Evolutionary conservation across 169 alveolate genomes (phyloP).

Genomic region (Plasmodium coatneyi): DNA sequence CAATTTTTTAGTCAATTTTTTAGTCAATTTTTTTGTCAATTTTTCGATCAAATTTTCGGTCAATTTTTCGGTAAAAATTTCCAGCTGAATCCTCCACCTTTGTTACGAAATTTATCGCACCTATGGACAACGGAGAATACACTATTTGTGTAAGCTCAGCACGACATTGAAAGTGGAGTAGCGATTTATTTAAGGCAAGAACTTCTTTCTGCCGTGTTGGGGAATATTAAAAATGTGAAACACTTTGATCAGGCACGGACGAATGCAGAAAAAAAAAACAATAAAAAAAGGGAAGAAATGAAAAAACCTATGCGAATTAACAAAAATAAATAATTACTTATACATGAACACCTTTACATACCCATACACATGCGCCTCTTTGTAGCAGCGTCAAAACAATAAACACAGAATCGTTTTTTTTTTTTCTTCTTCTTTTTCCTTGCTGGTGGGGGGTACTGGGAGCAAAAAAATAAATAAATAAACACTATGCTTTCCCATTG

Average conservation of each 20-base stretch:
- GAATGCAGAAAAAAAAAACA: neutral
- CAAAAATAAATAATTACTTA: neutral
- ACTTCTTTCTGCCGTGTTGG: neutral
- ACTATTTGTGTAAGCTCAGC: neutral
- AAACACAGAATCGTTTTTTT: neutral
- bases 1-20: neutral
- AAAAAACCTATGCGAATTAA: neutral
- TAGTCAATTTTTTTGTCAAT: neutral
- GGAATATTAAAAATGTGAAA: neutral
- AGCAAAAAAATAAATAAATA: neutral
- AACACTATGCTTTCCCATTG: neutral
- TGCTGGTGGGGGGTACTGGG: neutral
- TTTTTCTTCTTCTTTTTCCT: too few species aligned
- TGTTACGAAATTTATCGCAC: neutral
- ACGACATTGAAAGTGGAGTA: neutral
- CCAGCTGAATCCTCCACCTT: neutral
- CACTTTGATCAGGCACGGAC: neutral
- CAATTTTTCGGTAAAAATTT: neutral
- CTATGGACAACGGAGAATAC: neutral
- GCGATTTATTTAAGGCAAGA: neutral
- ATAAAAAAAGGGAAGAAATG: neutral
- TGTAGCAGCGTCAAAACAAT: neutral
- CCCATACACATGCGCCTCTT: neutral
- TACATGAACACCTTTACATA: neutral
- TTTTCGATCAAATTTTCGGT: neutral